phyloP scores from a whole-genome alignment of 1,139 yeast genomes.

The Entelexis paramagnoliae region DNA sequence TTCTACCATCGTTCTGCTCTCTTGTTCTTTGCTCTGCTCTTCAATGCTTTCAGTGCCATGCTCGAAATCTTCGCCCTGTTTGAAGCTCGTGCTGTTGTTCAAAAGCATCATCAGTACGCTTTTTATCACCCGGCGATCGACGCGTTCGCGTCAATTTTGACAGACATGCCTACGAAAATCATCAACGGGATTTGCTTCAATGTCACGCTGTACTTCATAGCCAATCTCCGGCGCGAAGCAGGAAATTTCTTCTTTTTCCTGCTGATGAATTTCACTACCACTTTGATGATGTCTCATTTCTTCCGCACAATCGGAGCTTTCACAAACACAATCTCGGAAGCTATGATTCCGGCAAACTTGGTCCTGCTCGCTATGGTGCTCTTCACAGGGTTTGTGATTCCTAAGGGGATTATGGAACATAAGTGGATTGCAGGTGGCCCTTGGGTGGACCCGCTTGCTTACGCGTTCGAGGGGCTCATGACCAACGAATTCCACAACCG shows the following conservation, averaged over 20 bases:
- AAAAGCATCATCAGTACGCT: slow-evolving; percentile 67
- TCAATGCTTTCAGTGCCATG: slow-evolving; percentile 65
- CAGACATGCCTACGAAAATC: slow-evolving; percentile 58
- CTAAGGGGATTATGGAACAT: slow-evolving; percentile 48
- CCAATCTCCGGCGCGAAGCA: slow-evolving; percentile 52
- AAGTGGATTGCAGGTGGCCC: slow-evolving; percentile 78
- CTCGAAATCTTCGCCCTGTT: slow-evolving; percentile 60
- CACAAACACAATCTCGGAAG: slow-evolving; percentile 50
- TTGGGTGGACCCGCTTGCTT: slow-evolving; percentile 60
- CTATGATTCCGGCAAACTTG: slow-evolving; percentile 64
- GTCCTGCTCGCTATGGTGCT: slow-evolving; percentile 51
- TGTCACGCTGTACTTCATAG: slow-evolving; percentile 54
- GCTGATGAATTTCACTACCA: slow-evolving; percentile 44
- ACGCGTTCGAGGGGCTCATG: slow-evolving; percentile 59
- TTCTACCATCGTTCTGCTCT: slow-evolving; percentile 63
- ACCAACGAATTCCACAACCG: slow-evolving; percentile 48
- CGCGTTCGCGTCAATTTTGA: slow-evolving; percentile 56
- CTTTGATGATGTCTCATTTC: slow-evolving; percentile 58
- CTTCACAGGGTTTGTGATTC: slow-evolving; percentile 69
- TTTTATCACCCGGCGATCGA: slow-evolving; percentile 71
- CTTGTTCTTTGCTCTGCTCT: slow-evolving; percentile 65
- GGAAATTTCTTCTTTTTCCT: slow-evolving; percentile 63
- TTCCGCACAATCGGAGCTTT: slow-evolving; percentile 64
- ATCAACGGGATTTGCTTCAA: slow-evolving; percentile 49
- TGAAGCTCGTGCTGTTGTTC: slow-evolving; percentile 70